Conservation (phyloP, 345 rosid species). For the Eucalyptus tenuipes region DNA sequence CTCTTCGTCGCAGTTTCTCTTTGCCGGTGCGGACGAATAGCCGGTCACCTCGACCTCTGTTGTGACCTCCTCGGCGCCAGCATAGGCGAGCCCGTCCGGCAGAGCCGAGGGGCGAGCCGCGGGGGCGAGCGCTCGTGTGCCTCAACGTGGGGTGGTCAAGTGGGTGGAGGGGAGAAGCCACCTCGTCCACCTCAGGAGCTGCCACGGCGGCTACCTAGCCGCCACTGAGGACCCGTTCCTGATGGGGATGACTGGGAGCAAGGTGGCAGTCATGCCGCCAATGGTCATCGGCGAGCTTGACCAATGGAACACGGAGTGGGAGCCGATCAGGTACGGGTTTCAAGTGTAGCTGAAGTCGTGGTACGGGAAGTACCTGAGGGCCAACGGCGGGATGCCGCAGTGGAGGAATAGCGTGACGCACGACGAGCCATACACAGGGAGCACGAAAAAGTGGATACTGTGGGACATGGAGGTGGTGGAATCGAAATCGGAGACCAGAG, state of each 20-base stretch:
- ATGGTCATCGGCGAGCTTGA: not conserved
- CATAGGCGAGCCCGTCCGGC: conserved; percentile 45
- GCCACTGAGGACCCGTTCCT: conserved; percentile 62
- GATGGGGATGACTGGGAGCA: conserved; percentile 85
- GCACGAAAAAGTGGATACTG: conserved; percentile 55
- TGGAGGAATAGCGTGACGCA: conserved; percentile 88
- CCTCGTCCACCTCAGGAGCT: conserved; percentile 35
- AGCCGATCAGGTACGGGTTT: conserved; percentile 15
- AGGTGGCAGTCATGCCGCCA: conserved; percentile 34
- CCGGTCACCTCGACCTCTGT: no score
- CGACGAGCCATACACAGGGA: conserved; percentile 53
- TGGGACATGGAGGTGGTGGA: conserved; percentile 63
- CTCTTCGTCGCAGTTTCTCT: no score
- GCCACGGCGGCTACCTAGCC: conserved; percentile 49
- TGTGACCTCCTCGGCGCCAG: conserved; percentile 31
- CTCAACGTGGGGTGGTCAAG: conserved; percentile 65
- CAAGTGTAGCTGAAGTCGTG: conserved; percentile 43
- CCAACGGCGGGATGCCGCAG: conserved; percentile 77
- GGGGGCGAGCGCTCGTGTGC: conserved; percentile 16
- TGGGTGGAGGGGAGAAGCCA: conserved; percentile 21
- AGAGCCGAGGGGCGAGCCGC: conserved; percentile 52
- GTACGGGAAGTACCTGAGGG: conserved; percentile 65
- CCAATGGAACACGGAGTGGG: conserved; percentile 56
- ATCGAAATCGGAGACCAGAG: not conserved
- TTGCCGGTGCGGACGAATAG: no score